Percentiles rank a stretch among this genome's conserved stretches.
phyloP scores from a whole-genome alignment of 2,329 filamentous ascomycete species.

The Ascochyta fabae region DNA sequence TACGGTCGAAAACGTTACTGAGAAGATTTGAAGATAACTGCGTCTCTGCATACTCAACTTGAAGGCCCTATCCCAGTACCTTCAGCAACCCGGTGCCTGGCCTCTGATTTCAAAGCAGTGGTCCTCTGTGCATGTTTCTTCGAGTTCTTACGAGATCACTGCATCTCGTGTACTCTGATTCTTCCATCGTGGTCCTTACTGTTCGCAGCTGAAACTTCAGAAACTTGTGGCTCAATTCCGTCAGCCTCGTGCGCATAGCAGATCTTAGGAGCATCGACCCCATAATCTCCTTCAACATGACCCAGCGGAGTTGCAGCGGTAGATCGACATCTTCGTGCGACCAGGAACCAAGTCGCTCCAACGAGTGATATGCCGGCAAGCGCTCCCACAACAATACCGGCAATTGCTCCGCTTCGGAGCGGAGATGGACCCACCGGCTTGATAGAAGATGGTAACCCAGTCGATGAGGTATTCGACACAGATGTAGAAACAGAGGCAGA shows the following conservation, averaged over 20 bases:
- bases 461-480: background rate
- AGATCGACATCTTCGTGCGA: background rate
- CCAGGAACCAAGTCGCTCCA: slow-evolving; percentile 1
- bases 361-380: slow-evolving; percentile 3
- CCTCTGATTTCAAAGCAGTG: no score
- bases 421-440: background rate
- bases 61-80: no score
- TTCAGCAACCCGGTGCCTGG: no score
- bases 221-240: background rate
- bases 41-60: no score
- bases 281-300: background rate
- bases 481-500: background rate
- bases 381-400: background rate
- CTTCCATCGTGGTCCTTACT: background rate
- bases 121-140: no score
- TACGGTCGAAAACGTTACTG: no score
- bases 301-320: background rate
- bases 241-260: slow-evolving; percentile 5
- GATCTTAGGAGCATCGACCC: background rate
- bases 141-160: background rate
- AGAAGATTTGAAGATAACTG: no score
- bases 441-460: background rate
- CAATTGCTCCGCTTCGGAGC: background rate
- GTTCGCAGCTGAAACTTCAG: slow-evolving; percentile 6
- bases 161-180: background rate